Percentiles rank a stretch among this genome's conserved stretches.
Conservation (phyloP, 1,284 basidiomycete genomes). For the Ganoderma sinense region DNA sequence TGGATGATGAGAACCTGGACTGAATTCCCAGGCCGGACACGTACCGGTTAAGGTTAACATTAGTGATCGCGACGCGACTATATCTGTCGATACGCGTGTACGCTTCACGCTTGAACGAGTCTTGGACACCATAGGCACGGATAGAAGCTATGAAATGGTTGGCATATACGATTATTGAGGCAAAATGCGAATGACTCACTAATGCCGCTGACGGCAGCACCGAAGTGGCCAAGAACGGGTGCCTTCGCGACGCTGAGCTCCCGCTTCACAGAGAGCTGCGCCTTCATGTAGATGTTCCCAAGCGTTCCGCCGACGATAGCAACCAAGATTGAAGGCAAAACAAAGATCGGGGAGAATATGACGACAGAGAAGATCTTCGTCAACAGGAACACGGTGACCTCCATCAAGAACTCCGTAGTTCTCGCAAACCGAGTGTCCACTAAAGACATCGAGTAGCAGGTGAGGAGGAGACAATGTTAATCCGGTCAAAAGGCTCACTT, state of each 20-base stretch:
- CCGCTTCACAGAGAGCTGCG: slow-evolving; percentile 80
- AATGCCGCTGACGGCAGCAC: slow-evolving; percentile 71
- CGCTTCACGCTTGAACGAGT: slow-evolving; percentile 53
- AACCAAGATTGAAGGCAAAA: slow-evolving; percentile 48
- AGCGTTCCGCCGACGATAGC: slow-evolving; percentile 51
- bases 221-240: slow-evolving; percentile 75
- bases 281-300: slow-evolving; percentile 66
- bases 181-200: slow-evolving; percentile 45
- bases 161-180: background rate
- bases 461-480: background rate
- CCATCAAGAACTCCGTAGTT: slow-evolving; percentile 31
- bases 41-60: slow-evolving; percentile 60
- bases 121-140: slow-evolving; percentile 66
- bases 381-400: slow-evolving; percentile 43
- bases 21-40: too few species aligned
- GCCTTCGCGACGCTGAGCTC: slow-evolving; percentile 74
- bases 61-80: slow-evolving; percentile 52
- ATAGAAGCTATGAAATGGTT: slow-evolving; percentile 55
- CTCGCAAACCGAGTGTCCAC: slow-evolving; percentile 13
- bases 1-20: background rate
- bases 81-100: slow-evolving; percentile 57
- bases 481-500: slow-evolving; percentile 29
- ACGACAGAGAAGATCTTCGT: slow-evolving; percentile 51
- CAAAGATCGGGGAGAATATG: slow-evolving; percentile 51
- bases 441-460: slow-evolving; percentile 5